Percentiles rank a stretch among this genome's conserved stretches.
These are phyloP conservation scores for Aspergillus neotritici DNA, from an alignment of 2,329 filamentous ascomycete genomes.

Conservation along the genomic window DNA sequence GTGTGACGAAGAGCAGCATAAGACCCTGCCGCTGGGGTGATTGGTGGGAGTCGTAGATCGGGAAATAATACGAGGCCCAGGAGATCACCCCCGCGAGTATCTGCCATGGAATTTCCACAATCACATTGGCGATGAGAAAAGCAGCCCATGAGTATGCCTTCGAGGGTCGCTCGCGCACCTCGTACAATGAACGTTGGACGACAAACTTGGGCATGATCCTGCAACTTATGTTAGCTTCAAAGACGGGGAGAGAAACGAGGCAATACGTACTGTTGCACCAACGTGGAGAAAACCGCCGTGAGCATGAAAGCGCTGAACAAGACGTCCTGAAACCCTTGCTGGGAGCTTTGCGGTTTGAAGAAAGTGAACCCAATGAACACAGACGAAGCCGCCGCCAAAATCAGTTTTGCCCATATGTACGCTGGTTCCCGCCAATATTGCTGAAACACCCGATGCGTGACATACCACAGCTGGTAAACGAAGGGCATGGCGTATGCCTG, in stretches of 20 bases:
- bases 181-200: conserved; percentile 73
- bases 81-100: conserved; percentile 66
- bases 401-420: conserved; percentile 77
- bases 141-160: conserved; percentile 82
- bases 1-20: conserved; percentile 70
- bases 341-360: conserved; percentile 63
- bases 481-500: conserved; percentile 77
- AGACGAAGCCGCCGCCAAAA: conserved; percentile 57
- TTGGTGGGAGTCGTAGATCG: conserved; percentile 57
- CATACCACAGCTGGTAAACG: conserved; percentile 57
- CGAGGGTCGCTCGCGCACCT: conserved; percentile 76
- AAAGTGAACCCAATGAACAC: conserved; percentile 81
- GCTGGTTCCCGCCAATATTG: conserved; percentile 84
- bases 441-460: conserved; percentile 70
- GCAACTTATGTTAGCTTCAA: conserved; percentile 2
- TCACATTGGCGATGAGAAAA: conserved; percentile 76
- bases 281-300: conserved; percentile 49
- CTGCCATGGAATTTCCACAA: conserved; percentile 84
- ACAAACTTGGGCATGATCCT: conserved; percentile 73
- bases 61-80: conserved; percentile 81
- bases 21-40: conserved; percentile 66
- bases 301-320: conserved; percentile 84
- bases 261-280: conserved; percentile 45
- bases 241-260: conserved; percentile 46
- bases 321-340: conserved; percentile 77